These are phyloP conservation scores for Paecilomyces sp. DNA, from an alignment of 2,329 filamentous ascomycete genomes.

Conservation along the genomic window DNA sequence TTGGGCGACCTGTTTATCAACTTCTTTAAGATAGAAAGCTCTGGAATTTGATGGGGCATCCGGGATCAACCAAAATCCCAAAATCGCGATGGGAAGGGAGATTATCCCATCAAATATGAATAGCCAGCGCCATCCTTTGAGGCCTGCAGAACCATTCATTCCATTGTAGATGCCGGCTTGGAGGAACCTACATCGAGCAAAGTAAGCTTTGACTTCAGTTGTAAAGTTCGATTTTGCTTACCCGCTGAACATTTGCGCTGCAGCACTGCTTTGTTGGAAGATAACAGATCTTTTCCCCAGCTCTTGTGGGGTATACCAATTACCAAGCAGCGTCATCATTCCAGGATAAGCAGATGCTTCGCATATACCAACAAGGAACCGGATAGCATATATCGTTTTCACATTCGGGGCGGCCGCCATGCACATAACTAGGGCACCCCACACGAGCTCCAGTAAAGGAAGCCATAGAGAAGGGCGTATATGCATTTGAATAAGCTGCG, in stretches of 20 bases:
- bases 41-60: conserved; percentile 9
- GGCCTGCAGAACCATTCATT: conserved; percentile 3
- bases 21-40: conserved; percentile 5
- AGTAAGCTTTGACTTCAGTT: neutral
- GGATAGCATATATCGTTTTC: conserved; percentile 5
- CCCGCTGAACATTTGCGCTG: conserved; percentile 6
- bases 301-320: conserved; percentile 7
- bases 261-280: conserved; percentile 5
- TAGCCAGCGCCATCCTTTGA: conserved; percentile 18
- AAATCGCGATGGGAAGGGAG: neutral
- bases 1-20: conserved; percentile 3
- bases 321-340: conserved; percentile 6
- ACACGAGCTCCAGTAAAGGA: conserved; percentile 5
- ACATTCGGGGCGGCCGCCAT: conserved; percentile 5
- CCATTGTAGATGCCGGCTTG: neutral
- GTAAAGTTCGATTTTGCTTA: neutral
- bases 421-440: conserved; percentile 6
- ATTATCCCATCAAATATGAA: conserved; percentile 12
- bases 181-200: neutral
- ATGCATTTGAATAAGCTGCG: neutral
- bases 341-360: conserved; percentile 6
- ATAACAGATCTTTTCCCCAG: conserved; percentile 6
- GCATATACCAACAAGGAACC: conserved; percentile 6
- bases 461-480: conserved; percentile 1
- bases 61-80: conserved; percentile 1